Percentiles rank a stretch among this genome's conserved stretches.
Conservation (phyloP, 1,139 yeast species). For the Candida smagusa region DNA sequence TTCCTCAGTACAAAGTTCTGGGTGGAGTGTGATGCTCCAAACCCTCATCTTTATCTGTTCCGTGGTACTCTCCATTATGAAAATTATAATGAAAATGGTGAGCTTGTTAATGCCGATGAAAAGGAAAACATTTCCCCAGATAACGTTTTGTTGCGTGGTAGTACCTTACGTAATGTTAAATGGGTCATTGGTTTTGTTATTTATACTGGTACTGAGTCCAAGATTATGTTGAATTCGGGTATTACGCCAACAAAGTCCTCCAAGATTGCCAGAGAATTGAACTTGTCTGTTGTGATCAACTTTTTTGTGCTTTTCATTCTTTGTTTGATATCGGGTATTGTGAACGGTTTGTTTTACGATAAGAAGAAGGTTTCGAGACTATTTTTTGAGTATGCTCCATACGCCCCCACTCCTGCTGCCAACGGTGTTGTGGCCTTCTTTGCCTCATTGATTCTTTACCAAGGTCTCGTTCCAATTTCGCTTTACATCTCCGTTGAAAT, state of each 20-base stretch:
- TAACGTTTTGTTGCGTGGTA: conserved; percentile 83
- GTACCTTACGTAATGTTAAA: conserved; percentile 85
- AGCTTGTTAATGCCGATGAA: conserved; percentile 41
- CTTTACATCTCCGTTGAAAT: conserved; percentile 92
- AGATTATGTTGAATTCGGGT: conserved; percentile 92
- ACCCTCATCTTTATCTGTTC: conserved; percentile 77
- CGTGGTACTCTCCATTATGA: conserved; percentile 78
- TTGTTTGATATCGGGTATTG: conserved; percentile 78
- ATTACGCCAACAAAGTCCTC: conserved; percentile 87
- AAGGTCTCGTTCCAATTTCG: conserved; percentile 91
- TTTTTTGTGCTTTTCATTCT: conserved; percentile 70
- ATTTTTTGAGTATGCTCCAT: conserved; percentile 61
- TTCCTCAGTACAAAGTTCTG: conserved; percentile 72
- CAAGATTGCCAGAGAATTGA: conserved; percentile 78
- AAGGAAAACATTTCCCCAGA: conserved; percentile 77
- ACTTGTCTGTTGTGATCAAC: conserved; percentile 75
- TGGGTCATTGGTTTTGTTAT: conserved; percentile 91
- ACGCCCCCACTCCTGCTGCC: conserved; percentile 56
- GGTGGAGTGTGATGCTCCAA: conserved; percentile 91
- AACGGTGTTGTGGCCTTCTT: conserved; percentile 85
- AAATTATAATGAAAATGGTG: conserved; percentile 36
- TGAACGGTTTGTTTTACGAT: conserved; percentile 75
- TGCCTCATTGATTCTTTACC: conserved; percentile 86
- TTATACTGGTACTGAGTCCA: conserved; percentile 88
- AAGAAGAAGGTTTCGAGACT: conserved; percentile 52